Evolutionary conservation across 495 filamentous ascomycete genomes (phyloP).

Genomic region (Penicillium tannophilum): DNA sequence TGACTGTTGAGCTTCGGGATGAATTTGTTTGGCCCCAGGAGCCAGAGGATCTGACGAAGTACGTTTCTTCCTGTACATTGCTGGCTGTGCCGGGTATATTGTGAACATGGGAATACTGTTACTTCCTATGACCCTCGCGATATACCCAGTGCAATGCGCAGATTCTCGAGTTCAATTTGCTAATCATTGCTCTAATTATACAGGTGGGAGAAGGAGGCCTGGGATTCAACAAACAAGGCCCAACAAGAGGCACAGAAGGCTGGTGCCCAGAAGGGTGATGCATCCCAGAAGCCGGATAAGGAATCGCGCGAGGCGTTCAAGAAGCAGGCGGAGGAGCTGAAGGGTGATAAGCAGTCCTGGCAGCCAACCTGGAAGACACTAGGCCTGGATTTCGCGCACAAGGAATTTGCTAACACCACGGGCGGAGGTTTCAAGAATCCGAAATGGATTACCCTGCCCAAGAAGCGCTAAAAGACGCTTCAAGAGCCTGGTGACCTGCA

Average conservation of each 20-base stretch:
- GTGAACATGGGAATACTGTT: background rate
- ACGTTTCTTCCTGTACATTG: conserved; percentile 31
- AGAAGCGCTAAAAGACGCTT: background rate
- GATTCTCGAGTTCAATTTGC: conserved; percentile 3
- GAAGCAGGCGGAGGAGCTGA: conserved; percentile 61
- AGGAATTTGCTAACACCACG: conserved; percentile 10
- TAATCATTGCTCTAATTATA: conserved; percentile 15
- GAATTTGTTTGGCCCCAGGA: conserved; percentile 82
- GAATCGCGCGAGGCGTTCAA: conserved; percentile 32
- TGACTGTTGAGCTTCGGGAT: conserved; percentile 82
- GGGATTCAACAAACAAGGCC: conserved; percentile 37
- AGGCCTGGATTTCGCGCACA: conserved; percentile 32
- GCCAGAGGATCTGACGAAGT: conserved; percentile 58
- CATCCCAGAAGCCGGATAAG: conserved; percentile 33
- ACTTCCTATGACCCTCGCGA: background rate
- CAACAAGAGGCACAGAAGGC: conserved; percentile 29
- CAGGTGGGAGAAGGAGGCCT: conserved; percentile 56
- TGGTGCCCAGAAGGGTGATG: conserved; percentile 27
- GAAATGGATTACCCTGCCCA: conserved; percentile 7
- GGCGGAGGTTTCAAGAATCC: background rate
- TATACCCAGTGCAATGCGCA: background rate
- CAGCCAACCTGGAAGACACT: conserved; percentile 51
- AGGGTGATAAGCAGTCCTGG: conserved; percentile 45
- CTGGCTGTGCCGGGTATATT: background rate
- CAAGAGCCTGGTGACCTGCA: background rate